Percentiles rank a stretch among this genome's conserved stretches.
These are phyloP conservation scores for Aspergillus hancockii DNA, from an alignment of 495 filamentous ascomycete genomes.

Conservation along the genomic window DNA sequence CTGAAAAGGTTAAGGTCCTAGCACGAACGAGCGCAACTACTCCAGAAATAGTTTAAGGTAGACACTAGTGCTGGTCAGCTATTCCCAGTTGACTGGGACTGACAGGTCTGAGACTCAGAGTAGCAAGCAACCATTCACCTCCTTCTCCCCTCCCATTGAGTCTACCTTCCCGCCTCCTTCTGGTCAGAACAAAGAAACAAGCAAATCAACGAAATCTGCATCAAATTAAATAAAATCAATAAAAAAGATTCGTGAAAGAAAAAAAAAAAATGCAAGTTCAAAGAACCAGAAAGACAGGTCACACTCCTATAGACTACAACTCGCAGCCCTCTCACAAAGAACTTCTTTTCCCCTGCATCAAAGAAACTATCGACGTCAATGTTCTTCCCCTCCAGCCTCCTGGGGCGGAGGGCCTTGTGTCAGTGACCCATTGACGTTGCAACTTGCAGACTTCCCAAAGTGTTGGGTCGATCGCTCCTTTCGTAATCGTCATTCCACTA, in stretches of 20 bases:
- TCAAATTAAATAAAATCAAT: constrained; percentile 20
- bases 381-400: neutral
- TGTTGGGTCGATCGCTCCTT: constrained; percentile 11
- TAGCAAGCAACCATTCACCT: constrained; percentile 2
- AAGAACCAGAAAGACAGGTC: neutral
- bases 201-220: constrained; percentile 9
- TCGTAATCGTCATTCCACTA: constrained; percentile 3
- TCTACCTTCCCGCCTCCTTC: neutral
- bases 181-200: constrained; percentile 6
- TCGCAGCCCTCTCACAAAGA: constrained; percentile 4
- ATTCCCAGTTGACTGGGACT: neutral
- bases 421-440: constrained; percentile 23
- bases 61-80: neutral
- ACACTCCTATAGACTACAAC: neutral
- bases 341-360: neutral
- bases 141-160: neutral
- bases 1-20: neutral
- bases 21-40: neutral
- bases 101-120: neutral
- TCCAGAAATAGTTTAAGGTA: neutral
- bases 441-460: constrained; percentile 8
- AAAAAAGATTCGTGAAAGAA: constrained; percentile 2
- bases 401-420: constrained; percentile 2
- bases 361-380: neutral
- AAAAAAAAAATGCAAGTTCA: neutral